Percentiles rank a stretch among this genome's conserved stretches.
These are phyloP conservation scores for Populus pruinosa DNA, from an alignment of 345 rosid genomes.

Conservation along the genomic window DNA sequence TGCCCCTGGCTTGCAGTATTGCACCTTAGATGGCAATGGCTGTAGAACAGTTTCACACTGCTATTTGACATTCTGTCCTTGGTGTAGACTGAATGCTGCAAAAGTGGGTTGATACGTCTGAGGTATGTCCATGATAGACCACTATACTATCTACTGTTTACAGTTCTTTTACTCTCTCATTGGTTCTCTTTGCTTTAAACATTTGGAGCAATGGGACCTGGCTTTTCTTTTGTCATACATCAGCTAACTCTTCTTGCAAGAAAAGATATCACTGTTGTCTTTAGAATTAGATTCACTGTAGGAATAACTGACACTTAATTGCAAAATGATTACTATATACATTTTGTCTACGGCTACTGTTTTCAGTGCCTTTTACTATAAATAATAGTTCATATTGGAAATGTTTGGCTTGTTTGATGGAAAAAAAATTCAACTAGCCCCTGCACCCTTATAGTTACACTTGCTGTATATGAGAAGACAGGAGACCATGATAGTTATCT, in stretches of 20 bases:
- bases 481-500: conserved; percentile 13
- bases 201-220: not conserved
- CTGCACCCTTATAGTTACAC: conserved; percentile 18
- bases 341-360: conserved; percentile 17
- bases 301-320: conserved; percentile 7
- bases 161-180: not conserved
- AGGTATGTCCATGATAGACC: not conserved
- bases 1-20: not conserved
- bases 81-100: not conserved
- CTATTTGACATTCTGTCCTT: not conserved
- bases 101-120: not conserved
- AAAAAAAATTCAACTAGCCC: conserved; percentile 14
- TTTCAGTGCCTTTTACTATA: conserved; percentile 23
- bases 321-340: conserved; percentile 15
- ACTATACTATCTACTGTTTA: not conserved
- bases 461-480: conserved; percentile 28
- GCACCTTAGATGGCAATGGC: not conserved
- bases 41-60: conserved; percentile 7
- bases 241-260: not conserved
- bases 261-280: not conserved
- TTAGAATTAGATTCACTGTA: conserved; percentile 2
- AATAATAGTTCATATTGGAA: conserved; percentile 14
- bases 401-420: conserved; percentile 13
- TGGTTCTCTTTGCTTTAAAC: not conserved
- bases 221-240: not conserved